A percentile compares a stretch with the other conserved stretches of the same genome.
phyloP scores from a whole-genome alignment of 2,329 filamentous ascomycete genomes.

The Colletotrichum limetticola region DNA sequence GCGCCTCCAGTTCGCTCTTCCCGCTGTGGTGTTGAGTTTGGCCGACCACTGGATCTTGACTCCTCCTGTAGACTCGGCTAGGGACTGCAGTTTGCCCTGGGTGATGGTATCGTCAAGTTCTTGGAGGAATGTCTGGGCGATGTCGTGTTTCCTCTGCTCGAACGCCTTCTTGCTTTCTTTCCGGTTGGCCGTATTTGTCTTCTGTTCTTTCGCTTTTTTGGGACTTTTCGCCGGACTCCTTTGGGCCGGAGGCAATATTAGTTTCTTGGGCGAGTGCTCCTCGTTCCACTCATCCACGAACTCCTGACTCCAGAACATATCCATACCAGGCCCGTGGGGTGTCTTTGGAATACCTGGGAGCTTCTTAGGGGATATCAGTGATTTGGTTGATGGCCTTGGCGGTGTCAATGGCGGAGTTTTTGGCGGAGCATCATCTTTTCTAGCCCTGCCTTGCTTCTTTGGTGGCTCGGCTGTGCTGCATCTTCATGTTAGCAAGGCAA shows the following conservation, averaged over 20 bases:
- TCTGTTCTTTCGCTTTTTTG: constrained; percentile 37
- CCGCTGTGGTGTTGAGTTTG: constrained; percentile 83
- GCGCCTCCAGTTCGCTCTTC: constrained; percentile 77
- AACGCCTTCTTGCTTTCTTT: constrained; percentile 68
- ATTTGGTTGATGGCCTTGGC: constrained; percentile 36
- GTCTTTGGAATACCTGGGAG: constrained; percentile 59
- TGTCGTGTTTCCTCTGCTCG: constrained; percentile 66
- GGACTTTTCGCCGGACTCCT: constrained; percentile 39
- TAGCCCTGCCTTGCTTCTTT: neutral
- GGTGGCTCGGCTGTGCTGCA: neutral
- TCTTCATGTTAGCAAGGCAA: neutral
- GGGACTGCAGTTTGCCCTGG: constrained; percentile 63
- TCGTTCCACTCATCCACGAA: constrained; percentile 73
- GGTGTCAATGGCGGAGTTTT: constrained; percentile 33
- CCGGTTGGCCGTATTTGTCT: constrained; percentile 42
- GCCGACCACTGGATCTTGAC: constrained; percentile 79
- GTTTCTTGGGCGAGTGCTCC: constrained; percentile 64
- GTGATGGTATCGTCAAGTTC: constrained; percentile 78
- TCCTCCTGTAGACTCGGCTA: constrained; percentile 74
- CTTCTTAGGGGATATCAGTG: constrained; percentile 46
- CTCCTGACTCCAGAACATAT: constrained; percentile 70
- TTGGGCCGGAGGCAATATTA: constrained; percentile 41
- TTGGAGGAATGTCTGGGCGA: constrained; percentile 72
- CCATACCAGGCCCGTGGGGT: constrained; percentile 63
- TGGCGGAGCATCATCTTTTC: neutral